Conservation (phyloP, 148 eudicot genomes). For the Rhododendron mucronatum region DNA sequence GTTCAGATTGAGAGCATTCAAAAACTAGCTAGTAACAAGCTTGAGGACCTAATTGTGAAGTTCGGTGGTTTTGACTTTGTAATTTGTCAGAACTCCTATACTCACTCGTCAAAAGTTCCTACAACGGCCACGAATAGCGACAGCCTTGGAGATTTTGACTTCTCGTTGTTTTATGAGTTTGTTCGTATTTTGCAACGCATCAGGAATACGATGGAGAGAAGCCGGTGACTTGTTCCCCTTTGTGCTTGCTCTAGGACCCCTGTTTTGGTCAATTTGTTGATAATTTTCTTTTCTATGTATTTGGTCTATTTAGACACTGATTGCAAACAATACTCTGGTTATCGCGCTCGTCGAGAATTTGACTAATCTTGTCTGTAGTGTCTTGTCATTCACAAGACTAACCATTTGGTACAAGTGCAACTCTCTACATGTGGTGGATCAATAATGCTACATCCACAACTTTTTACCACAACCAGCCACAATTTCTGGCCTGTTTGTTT, state of each 20-base stretch:
- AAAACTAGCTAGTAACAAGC: slow-evolving; percentile 50
- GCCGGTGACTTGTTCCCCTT: slow-evolving; percentile 10
- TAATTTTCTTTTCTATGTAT: neutral
- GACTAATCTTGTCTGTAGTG: neutral
- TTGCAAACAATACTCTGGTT: neutral
- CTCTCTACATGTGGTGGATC: no score
- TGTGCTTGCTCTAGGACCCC: neutral
- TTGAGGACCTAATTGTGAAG: slow-evolving; percentile 45
- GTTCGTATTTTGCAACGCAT: slow-evolving; percentile 80
- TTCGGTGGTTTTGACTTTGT: slow-evolving; percentile 73
- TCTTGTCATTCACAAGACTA: neutral
- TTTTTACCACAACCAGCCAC: no score
- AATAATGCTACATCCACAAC: no score
- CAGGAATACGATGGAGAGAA: slow-evolving; percentile 37
- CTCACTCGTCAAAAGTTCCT: slow-evolving; percentile 33
- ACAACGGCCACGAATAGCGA: slow-evolving; percentile 21
- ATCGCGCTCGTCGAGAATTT: neutral
- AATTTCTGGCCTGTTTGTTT: no score
- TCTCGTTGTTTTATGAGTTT: slow-evolving; percentile 64
- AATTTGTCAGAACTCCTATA: slow-evolving; percentile 66
- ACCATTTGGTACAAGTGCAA: no score
- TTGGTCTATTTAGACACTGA: neutral
- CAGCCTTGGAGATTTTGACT: slow-evolving; percentile 48
- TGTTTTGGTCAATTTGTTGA: neutral
- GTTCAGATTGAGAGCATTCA: slow-evolving; percentile 69